Conservation (phyloP, 176 grass and related monocot species). For the Rhynchospora breviuscula region DNA sequence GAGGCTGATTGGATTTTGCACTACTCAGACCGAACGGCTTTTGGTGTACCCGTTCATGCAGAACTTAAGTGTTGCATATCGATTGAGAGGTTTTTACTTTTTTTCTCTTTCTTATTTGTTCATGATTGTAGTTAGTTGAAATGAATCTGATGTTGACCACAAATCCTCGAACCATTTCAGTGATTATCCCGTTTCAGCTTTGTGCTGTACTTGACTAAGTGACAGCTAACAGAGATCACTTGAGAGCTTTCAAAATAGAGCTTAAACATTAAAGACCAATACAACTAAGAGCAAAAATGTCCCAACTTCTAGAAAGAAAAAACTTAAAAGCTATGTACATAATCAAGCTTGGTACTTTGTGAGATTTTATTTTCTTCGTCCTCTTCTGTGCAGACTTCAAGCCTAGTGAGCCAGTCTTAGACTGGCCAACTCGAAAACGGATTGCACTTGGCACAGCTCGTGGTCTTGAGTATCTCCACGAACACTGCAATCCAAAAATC, state of each 20-base stretch:
- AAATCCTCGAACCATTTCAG: background rate
- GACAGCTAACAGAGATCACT: background rate
- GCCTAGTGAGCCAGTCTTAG: constrained; percentile 65
- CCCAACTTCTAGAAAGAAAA: constrained; percentile 12
- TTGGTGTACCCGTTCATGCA: constrained; percentile 99
- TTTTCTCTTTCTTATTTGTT: constrained; percentile 18
- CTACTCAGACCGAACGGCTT: constrained; percentile 84
- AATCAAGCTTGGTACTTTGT: constrained; percentile 6
- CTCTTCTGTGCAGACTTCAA: constrained; percentile 71
- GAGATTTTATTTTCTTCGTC: constrained; percentile 19
- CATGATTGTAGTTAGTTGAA: constrained; percentile 13
- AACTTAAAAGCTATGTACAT: background rate
- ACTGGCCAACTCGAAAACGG: constrained; percentile 79
- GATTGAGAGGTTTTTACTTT: constrained; percentile 66
- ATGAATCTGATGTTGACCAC: constrained; percentile 17
- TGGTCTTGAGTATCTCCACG: constrained; percentile 90
- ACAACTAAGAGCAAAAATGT: background rate
- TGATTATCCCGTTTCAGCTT: background rate
- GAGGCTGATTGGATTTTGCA: constrained; percentile 94
- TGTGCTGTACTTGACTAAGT: background rate
- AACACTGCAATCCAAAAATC: constrained; percentile 97
- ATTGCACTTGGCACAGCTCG: constrained; percentile 89
- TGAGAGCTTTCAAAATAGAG: background rate
- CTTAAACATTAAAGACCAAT: constrained; percentile 6
- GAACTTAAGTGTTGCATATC: constrained; percentile 90